Evolutionary conservation across 257 asterid genomes (phyloP).

Genomic region (Solanum appendiculatum): DNA sequence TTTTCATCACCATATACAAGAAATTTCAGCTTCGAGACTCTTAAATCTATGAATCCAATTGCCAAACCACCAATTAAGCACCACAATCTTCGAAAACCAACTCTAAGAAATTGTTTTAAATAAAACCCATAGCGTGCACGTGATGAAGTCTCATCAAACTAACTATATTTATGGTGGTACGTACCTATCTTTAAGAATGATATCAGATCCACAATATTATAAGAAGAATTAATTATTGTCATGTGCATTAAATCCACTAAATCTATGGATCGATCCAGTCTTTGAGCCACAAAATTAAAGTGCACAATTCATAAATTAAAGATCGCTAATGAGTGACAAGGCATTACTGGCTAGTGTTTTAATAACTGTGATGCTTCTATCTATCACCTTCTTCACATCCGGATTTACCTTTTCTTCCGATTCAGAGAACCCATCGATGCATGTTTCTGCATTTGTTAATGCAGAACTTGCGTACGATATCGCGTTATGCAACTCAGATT

Average conservation of each 20-base stretch:
- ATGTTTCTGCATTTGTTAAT: conserved; percentile 59
- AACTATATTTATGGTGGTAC: neutral
- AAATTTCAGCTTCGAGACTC: neutral
- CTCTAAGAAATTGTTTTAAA: neutral
- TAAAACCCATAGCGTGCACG: neutral
- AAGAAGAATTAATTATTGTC: neutral
- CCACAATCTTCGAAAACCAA: neutral
- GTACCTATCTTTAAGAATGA: neutral
- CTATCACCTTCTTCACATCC: conserved; percentile 20
- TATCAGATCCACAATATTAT: neutral
- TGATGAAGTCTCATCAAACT: neutral
- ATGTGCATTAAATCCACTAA: neutral
- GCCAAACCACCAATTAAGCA: neutral
- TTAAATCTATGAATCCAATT: too few species aligned
- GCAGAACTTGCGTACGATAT: conserved; percentile 76
- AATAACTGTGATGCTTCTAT: conserved; percentile 8
- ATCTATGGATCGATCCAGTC: neutral
- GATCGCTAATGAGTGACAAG: conserved; percentile 34
- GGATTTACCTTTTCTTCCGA: conserved; percentile 7
- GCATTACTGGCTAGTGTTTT: conserved; percentile 40
- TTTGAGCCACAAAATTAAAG: neutral
- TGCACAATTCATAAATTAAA: neutral
- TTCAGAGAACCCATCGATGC: conserved; percentile 41
- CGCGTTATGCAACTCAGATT: conserved; percentile 54
- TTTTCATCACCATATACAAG: neutral